Base-by-base conservation (phyloP, 2,329 filamentous ascomycete species). In the Fusarium paranaense region DNA sequence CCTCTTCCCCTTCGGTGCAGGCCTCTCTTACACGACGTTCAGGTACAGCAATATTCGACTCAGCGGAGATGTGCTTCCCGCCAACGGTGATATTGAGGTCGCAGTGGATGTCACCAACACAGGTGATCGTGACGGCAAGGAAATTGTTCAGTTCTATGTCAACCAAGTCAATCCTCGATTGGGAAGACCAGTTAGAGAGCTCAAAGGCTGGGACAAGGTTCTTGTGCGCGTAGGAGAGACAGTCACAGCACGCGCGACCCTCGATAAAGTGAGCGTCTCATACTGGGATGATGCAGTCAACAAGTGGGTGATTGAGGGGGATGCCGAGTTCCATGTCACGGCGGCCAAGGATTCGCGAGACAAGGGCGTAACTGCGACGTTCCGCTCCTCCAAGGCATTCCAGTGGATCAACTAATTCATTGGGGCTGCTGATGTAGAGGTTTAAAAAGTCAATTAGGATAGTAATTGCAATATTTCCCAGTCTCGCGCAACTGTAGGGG, bases 21-120 rank as follows among this genome's bases (percentile, higher is more conserved):
- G 70, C 3, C 35, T 74, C 3, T 69, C 67, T n/a, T 73, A 74
- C 47, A 74, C 72, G 2, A 47, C 61, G 2, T 73, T 72, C 5
- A 47, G 61, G 30, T 91, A 93, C 76, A 42, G 54, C 60, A 74
- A 71, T 2, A 72, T 75, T 13, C 68, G 50, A 0, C 35, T 73
- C 2, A 69, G 61, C 37, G 20, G 6, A 18, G 14, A 62, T 6
- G n/a, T 66, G 2, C 42, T 73, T 9, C 30, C 37, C 22, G 40
- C 33, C 13, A 64, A 69, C 8, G 42, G 60, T 2, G 22, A 62
- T 8, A 65, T 71, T 3, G 63, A 66, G 11, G 64, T 70, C 11
- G 16, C 62, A 25, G 72, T 70, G 14, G 71, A 75, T 25, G 66
- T 75, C 9, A 65, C 37, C 13, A 75, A 75, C 37, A 73, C 58